Conservation (phyloP, 306 rosid genomes). For the Bauhinia variegata region DNA sequence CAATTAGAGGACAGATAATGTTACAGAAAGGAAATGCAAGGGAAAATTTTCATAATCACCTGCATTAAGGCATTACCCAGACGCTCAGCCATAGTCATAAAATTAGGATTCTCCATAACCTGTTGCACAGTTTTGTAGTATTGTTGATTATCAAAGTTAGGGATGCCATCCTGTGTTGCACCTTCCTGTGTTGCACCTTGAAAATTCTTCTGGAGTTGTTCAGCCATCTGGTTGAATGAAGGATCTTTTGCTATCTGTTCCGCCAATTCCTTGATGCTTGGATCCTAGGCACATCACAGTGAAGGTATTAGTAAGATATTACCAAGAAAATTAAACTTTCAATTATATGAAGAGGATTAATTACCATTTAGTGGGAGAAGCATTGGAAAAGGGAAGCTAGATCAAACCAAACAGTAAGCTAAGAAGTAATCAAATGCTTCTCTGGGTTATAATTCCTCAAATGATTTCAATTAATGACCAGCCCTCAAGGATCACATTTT, state of each 20-base stretch:
- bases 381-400: background rate
- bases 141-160: slow-evolving; percentile 86
- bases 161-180: slow-evolving; percentile 64
- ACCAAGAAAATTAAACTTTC: slow-evolving; percentile 1
- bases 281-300: slow-evolving; percentile 66
- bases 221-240: slow-evolving; percentile 96
- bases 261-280: slow-evolving; percentile 94
- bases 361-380: slow-evolving; percentile 23
- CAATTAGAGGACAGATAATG: slow-evolving; percentile 14
- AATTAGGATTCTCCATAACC: slow-evolving; percentile 97
- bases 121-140: slow-evolving; percentile 88
- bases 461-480: slow-evolving; percentile 2
- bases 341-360: slow-evolving; percentile 15
- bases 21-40: slow-evolving; percentile 3
- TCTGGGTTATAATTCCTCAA: slow-evolving; percentile 1
- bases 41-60: slow-evolving; percentile 51
- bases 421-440: slow-evolving; percentile 19
- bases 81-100: slow-evolving; percentile 98
- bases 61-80: slow-evolving; percentile 93
- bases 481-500: background rate
- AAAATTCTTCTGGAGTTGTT: slow-evolving; percentile 91
- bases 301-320: slow-evolving; percentile 23
- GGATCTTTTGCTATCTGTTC: slow-evolving; percentile 97
- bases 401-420: slow-evolving; percentile 4
- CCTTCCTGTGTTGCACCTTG: slow-evolving; percentile 76